A percentile compares a stretch with the other conserved stretches of the same genome.
These are phyloP conservation scores for Gossypium anomalum DNA, from an alignment of 345 rosid genomes.

Conservation along the genomic window DNA sequence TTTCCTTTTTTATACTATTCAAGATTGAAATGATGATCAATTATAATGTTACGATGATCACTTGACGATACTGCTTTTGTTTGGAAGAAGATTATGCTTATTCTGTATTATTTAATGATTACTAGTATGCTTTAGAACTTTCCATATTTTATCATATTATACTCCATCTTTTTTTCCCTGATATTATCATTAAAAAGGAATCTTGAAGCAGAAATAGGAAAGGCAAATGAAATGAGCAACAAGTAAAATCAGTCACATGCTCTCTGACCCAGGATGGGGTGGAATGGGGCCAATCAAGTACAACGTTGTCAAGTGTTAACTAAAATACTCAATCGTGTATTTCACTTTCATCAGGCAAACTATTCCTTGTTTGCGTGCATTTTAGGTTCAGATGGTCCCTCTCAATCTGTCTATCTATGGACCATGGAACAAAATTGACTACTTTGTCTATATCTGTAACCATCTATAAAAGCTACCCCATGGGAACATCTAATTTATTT, in stretches of 20 bases:
- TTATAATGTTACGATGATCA: not conserved
- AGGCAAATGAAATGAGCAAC: not conserved
- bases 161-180: not conserved
- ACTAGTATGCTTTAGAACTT: not conserved
- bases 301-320: not conserved
- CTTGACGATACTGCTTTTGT: not conserved
- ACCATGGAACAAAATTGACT: not conserved
- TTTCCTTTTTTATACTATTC: not conserved
- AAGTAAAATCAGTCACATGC: not conserved
- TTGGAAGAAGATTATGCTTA: not conserved
- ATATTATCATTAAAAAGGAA: not conserved
- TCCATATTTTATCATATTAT: not conserved
- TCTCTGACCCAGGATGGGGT: not conserved
- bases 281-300: not conserved
- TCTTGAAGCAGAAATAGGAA: not conserved
- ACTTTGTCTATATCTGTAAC: not conserved
- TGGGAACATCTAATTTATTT: no score
- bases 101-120: not conserved
- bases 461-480: no score
- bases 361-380: not conserved
- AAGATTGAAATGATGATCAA: no score
- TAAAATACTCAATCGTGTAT: not conserved
- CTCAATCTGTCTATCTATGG: not conserved
- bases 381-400: slow-evolving; percentile 4
- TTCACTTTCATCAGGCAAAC: not conserved